Evolutionary conservation across 2,329 filamentous ascomycete species (phyloP).

Genomic region (Aureobasidium sp.): DNA sequence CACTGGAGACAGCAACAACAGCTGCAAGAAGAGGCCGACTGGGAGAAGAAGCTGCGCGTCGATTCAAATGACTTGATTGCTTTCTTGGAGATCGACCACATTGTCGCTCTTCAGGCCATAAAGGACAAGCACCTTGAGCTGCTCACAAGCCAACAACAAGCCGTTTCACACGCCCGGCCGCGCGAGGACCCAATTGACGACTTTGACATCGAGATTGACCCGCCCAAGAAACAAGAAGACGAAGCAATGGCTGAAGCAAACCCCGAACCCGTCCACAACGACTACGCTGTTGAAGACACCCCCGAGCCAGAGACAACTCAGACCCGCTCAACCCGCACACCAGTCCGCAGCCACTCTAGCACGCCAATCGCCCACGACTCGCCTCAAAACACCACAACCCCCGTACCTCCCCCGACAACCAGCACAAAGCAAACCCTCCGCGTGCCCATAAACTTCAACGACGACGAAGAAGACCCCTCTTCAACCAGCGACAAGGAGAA

Average conservation of each 20-base stretch:
- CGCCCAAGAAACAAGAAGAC: neutral
- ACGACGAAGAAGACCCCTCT: constrained; percentile 15
- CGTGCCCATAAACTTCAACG: constrained; percentile 18
- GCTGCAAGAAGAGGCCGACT: constrained; percentile 60
- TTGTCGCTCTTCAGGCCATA: constrained; percentile 34
- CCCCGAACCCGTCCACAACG: neutral
- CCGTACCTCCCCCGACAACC: neutral
- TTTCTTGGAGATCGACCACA: constrained; percentile 67
- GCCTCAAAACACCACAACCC: neutral
- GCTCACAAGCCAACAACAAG: constrained; percentile 10
- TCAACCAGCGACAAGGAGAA: constrained; percentile 14
- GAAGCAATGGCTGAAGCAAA: neutral
- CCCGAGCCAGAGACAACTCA: constrained; percentile 1
- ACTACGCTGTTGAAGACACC: neutral
- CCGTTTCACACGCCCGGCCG: neutral
- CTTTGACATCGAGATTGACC: constrained; percentile 1
- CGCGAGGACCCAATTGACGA: neutral
- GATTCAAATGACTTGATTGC: constrained; percentile 65
- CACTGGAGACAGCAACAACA: constrained; percentile 33
- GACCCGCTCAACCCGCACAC: neutral
- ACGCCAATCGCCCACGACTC: constrained; percentile 1
- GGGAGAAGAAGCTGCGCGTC: constrained; percentile 53
- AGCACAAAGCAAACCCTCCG: constrained; percentile 8
- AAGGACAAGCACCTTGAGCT: constrained; percentile 33
- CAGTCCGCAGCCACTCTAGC: neutral